phyloP scores from a whole-genome alignment of 73 alveolate genomes.

The Paramecium tetraurelia region DNA sequence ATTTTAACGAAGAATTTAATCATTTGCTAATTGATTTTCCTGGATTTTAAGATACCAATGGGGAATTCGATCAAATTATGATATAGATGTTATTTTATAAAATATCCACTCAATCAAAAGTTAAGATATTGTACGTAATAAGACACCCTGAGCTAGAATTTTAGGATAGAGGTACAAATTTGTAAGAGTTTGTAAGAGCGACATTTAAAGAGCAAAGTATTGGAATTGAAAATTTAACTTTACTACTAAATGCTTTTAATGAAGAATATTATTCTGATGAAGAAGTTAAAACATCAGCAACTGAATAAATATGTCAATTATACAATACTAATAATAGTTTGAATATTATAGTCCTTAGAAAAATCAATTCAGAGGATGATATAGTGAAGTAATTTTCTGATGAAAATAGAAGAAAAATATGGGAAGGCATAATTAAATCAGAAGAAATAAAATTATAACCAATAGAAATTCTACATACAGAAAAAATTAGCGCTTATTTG shows the following conservation, averaged over 20 bases:
- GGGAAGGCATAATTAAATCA: not conserved
- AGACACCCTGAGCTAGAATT: not conserved
- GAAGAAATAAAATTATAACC: not conserved
- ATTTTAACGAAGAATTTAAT: not conserved
- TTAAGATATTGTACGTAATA: not conserved
- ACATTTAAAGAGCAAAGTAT: not conserved
- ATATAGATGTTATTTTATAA: not conserved
- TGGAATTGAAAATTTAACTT: not conserved
- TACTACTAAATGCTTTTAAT: not conserved
- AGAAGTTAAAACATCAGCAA: not conserved
- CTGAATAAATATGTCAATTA: not conserved
- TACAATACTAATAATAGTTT: not conserved
- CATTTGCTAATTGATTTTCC: not conserved
- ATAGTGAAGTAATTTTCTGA: not conserved
- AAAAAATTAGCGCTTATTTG: not conserved
- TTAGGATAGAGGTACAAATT: not conserved
- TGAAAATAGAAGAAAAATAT: not conserved
- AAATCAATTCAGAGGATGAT: not conserved
- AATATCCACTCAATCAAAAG: not conserved
- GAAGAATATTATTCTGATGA: not conserved
- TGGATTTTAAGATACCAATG: not conserved
- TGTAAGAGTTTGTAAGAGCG: not conserved
- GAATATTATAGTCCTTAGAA: not conserved
- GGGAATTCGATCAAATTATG: not conserved
- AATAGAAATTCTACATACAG: not conserved